Evolutionary conservation across 2,329 filamentous ascomycete genomes (phyloP).

Genomic region (Neonectria sp.): DNA sequence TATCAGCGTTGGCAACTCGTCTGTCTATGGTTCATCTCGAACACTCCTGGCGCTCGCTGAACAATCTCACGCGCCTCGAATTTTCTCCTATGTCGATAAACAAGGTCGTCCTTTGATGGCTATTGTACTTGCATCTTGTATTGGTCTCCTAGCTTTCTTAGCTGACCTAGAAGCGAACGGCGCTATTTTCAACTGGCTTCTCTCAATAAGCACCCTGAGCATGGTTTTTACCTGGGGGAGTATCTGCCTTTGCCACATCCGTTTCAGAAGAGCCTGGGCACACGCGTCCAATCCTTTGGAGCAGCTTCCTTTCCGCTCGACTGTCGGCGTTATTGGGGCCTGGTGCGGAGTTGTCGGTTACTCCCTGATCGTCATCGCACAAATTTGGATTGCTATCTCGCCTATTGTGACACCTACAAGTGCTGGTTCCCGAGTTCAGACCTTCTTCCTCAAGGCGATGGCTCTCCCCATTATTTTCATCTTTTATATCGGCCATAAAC

Average conservation of each 20-base stretch:
- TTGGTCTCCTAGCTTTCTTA: constrained; percentile 85
- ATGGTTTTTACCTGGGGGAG: constrained; percentile 85
- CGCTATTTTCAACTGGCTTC: constrained; percentile 83
- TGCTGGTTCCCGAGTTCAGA: constrained; percentile 63
- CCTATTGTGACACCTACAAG: constrained; percentile 68
- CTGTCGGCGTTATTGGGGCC: constrained; percentile 83
- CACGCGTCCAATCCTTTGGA: constrained; percentile 75
- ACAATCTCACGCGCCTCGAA: constrained; percentile 83
- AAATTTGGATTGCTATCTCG: constrained; percentile 89
- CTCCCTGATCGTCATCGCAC: constrained; percentile 79
- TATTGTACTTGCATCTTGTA: constrained; percentile 74
- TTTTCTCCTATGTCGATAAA: constrained; percentile 86
- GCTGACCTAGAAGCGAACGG: constrained; percentile 73
- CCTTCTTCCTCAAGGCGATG: constrained; percentile 81
- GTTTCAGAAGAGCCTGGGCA: constrained; percentile 86
- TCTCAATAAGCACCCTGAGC: constrained; percentile 79
- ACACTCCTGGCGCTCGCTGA: constrained; percentile 92
- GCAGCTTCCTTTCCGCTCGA: constrained; percentile 85
- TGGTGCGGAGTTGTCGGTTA: constrained; percentile 86
- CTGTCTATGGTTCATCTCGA: constrained; percentile 92
- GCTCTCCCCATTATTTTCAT: constrained; percentile 77
- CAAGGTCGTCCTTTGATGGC: constrained; percentile 83
- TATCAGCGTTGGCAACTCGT: constrained; percentile 90
- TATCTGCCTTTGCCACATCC: constrained; percentile 92
- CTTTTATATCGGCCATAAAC: constrained; percentile 84